These are phyloP conservation scores for Thalassiosira livingstoniorum DNA, from an alignment of 352 stramenopile genomes.

Conservation along the genomic window DNA sequence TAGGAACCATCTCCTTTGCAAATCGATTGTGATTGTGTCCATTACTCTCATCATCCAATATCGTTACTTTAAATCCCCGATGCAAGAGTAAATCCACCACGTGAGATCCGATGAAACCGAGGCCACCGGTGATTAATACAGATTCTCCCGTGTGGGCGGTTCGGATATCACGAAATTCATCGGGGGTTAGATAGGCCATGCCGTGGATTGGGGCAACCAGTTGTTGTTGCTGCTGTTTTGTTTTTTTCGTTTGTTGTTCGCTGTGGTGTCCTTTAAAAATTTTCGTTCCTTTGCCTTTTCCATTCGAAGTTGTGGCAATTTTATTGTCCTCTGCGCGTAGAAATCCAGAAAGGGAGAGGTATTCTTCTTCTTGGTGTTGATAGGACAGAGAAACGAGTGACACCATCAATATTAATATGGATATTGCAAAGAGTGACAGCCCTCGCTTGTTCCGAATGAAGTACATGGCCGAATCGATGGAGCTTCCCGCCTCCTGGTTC, in stretches of 20 bases:
- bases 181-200: constrained; percentile 32
- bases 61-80: constrained; percentile 80
- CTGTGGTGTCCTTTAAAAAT: not conserved
- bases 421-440: not conserved
- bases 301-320: too few species aligned
- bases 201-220: constrained; percentile 33
- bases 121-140: constrained; percentile 93
- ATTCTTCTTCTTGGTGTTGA: not conserved
- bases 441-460: constrained; percentile 1
- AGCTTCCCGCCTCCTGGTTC: not conserved
- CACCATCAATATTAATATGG: not conserved
- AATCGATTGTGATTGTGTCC: constrained; percentile 60
- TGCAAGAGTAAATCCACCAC: constrained; percentile 87
- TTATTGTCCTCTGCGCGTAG: not conserved
- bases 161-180: constrained; percentile 45
- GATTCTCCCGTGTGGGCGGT: constrained; percentile 37
- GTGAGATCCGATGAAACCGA: constrained; percentile 97
- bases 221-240: too few species aligned
- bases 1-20: constrained; percentile 49
- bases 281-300: too few species aligned
- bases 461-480: not conserved
- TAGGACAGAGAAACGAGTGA: not conserved
- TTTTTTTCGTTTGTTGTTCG: not conserved
- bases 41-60: constrained; percentile 77
- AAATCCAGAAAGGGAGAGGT: not conserved